Evolutionary conservation across 192 early-diverging fungal genomes (phyloP), one percentile per base, ranked within the genome.

Genomic region (Linnemannia exigua): DNA sequence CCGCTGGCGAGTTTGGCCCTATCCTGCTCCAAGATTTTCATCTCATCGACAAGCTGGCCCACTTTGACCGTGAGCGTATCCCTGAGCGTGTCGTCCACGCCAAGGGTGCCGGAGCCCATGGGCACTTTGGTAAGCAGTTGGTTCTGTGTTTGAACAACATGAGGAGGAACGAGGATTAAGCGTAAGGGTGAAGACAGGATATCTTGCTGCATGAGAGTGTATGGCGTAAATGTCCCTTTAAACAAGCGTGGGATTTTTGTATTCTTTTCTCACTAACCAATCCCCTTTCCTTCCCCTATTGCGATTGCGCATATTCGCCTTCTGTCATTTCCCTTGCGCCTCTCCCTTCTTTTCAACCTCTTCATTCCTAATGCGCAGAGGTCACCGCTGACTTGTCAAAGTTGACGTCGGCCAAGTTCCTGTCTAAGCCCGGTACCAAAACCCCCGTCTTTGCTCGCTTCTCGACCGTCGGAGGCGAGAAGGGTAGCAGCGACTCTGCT

Each of bases 61-160:
- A 93, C 88, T 96, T 96, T 90, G 94, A 94, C 86, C 92, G 92
- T 63, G 94, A 95, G 89, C 91, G 95, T 78, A 92, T 94, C 52
- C 95, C 95, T 25, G 95, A 95, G 88, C 90, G 95, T 78, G 95
- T 96, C 35, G 95, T 96, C 70, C 94, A 96, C 73, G 95, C 95
- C 84, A 92, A 94, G 87, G 95, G 95, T 67, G 91, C 91, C 35
- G 95, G 93, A 51, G 95, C 94, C n/a, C 93, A 95, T 84, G 95
- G 95, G 31, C 89, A 93, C 88, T 96, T 96, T 88, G 74, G 76
- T 84, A 72, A 77, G 82, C 36, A 35, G 52, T n/a, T n/a, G n/a
- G 17, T 16, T 31, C 17, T 15, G 0, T 51, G 22, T 12, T 2
- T 63, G 12, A 7, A 28, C 8, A n/a, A 63, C 15, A 0, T 15